These are phyloP conservation scores for Colletotrichum sp. DNA, from an alignment of 2,329 filamentous ascomycete genomes.

Conservation along the genomic window DNA sequence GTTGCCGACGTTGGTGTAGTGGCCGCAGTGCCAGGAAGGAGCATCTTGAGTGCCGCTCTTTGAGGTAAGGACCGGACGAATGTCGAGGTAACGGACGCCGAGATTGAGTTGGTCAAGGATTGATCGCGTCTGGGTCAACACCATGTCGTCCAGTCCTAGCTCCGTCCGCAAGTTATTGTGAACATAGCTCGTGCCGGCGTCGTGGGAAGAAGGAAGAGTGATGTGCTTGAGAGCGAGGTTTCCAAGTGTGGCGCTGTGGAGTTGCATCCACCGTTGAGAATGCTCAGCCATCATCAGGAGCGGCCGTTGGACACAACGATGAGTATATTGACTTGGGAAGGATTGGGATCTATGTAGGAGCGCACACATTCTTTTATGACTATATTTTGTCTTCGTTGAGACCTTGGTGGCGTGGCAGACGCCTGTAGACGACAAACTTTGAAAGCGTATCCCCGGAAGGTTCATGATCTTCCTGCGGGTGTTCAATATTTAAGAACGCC, in stretches of 20 bases:
- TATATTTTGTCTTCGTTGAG: neutral
- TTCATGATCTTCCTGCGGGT: neutral
- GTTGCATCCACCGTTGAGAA: neutral
- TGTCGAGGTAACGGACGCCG: neutral
- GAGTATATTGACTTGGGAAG: neutral
- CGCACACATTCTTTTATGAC: accelerated
- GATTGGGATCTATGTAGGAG: neutral
- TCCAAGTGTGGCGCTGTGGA: neutral
- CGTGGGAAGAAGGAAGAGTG: neutral
- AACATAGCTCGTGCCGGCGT: neutral
- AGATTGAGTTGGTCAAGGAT: neutral
- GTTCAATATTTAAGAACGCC: neutral
- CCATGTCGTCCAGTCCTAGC: neutral
- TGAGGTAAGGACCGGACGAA: neutral
- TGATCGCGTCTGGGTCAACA: neutral
- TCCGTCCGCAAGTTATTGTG: neutral
- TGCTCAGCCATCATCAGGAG: neutral
- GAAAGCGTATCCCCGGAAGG: accelerated
- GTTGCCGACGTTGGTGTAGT: neutral
- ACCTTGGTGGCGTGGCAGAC: neutral
- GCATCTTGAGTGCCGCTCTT: neutral
- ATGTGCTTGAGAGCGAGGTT: neutral
- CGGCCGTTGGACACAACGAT: neutral
- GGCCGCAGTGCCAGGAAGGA: neutral
- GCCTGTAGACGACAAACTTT: neutral